Percentiles rank a stretch among this genome's conserved stretches.
Evolutionary conservation across 1,139 yeast species (phyloP).

Genomic region (Spencermartinsiella ligniputridi): DNA sequence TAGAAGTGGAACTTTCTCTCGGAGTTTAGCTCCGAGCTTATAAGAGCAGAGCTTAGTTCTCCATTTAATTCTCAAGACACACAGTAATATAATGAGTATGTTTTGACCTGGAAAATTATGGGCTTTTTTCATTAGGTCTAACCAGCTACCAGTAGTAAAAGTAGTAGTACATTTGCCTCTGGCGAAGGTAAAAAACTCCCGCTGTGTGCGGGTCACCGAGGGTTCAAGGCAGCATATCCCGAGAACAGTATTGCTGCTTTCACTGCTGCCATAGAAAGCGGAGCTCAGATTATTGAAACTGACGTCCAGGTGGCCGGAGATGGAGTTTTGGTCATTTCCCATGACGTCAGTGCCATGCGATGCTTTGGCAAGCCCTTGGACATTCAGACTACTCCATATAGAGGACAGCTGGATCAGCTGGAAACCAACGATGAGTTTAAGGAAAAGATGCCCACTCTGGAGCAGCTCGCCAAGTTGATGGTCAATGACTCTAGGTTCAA

Average conservation of each 20-base stretch:
- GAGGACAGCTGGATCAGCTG: constrained; percentile 47
- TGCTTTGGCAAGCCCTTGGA: constrained; percentile 46
- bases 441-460: constrained; percentile 58
- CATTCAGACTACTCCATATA: constrained; percentile 37
- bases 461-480: constrained; percentile 58
- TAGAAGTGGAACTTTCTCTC: too few relatives aligned
- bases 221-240: constrained; percentile 44
- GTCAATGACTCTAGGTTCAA: constrained; percentile 36
- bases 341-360: constrained; percentile 58
- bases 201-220: constrained; percentile 27
- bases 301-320: constrained; percentile 79
- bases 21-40: too few relatives aligned
- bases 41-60: too few relatives aligned
- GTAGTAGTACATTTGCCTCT: not conserved
- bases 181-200: constrained; percentile 10
- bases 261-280: constrained; percentile 61
- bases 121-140: too few relatives aligned
- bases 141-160: not conserved
- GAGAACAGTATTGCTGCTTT: constrained; percentile 80
- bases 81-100: too few relatives aligned
- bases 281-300: constrained; percentile 73
- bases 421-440: constrained; percentile 49
- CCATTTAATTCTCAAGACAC: too few relatives aligned
- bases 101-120: too few relatives aligned
- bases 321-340: constrained; percentile 69